Evolutionary conservation across 2,329 filamentous ascomycete species (phyloP).

Genomic region (Pyrenophora seminiperda): DNA sequence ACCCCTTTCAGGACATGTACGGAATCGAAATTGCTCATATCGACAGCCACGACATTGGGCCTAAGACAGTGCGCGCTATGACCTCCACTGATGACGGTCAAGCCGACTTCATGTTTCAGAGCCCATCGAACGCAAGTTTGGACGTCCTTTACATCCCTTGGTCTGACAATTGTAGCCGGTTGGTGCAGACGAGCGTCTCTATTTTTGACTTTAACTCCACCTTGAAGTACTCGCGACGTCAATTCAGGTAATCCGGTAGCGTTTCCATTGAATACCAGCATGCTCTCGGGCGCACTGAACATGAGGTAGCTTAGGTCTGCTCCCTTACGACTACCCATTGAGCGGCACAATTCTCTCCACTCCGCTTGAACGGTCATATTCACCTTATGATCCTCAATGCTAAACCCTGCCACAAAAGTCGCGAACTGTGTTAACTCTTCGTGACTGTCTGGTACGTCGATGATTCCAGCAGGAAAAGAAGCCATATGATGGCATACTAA

Average conservation of each 20-base stretch:
- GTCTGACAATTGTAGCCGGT: constrained; percentile 55
- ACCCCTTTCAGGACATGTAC: constrained; percentile 51
- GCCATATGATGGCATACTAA: constrained; percentile 57
- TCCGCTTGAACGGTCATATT: constrained; percentile 43
- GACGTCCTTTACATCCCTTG: constrained; percentile 56
- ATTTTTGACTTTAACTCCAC: constrained; percentile 55
- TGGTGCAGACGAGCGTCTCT: constrained; percentile 54
- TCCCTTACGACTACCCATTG: constrained; percentile 51
- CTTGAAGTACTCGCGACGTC: constrained; percentile 46
- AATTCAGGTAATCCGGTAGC: constrained; percentile 54
- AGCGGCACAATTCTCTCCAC: constrained; percentile 62
- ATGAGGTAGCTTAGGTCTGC: constrained; percentile 48
- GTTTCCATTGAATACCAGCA: constrained; percentile 58
- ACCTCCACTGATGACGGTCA: constrained; percentile 63
- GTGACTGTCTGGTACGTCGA: constrained; percentile 55
- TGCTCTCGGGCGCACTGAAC: constrained; percentile 57
- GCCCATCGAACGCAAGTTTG: constrained; percentile 65
- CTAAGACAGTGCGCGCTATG: constrained; percentile 65
- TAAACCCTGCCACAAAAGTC: constrained; percentile 58
- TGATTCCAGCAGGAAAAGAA: constrained; percentile 54
- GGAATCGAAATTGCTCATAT: constrained; percentile 63
- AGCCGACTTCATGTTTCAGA: constrained; percentile 49
- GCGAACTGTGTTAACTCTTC: constrained; percentile 58
- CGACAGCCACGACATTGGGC: constrained; percentile 60
- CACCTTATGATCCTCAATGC: constrained; percentile 37